Conservation (phyloP, 352 stramenopile genomes). For the Globisporangium parvum region DNA sequence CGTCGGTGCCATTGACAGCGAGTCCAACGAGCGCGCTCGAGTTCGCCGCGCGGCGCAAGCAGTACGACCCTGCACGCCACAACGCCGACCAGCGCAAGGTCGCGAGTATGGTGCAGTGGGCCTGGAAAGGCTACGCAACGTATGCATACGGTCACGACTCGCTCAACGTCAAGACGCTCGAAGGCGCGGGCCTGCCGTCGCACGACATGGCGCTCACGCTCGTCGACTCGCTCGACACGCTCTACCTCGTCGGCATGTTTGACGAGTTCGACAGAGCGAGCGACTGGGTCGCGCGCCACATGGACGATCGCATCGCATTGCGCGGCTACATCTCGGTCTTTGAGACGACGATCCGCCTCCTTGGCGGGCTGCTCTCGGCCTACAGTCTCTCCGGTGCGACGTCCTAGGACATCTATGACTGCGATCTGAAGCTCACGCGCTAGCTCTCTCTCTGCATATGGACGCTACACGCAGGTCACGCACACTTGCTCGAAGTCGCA, state of each 20-base stretch:
- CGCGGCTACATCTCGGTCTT: slow-evolving; percentile 66
- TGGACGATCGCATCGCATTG: slow-evolving; percentile 64
- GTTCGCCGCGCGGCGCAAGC: slow-evolving; percentile 27
- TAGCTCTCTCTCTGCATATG: not conserved
- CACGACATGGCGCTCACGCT: slow-evolving; percentile 79
- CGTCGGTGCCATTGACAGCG: slow-evolving; percentile 20
- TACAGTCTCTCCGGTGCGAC: slow-evolving; percentile 59
- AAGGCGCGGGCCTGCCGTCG: slow-evolving; percentile 37
- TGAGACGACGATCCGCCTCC: slow-evolving; percentile 73
- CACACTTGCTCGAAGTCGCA: slow-evolving; percentile 50
- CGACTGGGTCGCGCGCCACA: slow-evolving; percentile 55
- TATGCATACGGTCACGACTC: slow-evolving; percentile 71
- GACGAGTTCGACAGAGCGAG: slow-evolving; percentile 69
- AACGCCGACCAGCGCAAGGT: slow-evolving; percentile 56
- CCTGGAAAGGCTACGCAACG: slow-evolving; percentile 72
- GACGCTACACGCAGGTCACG: slow-evolving; percentile 22
- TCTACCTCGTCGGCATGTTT: slow-evolving; percentile 73
- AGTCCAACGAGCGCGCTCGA: slow-evolving; percentile 23
- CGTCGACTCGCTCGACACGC: slow-evolving; percentile 72
- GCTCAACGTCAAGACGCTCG: slow-evolving; percentile 58
- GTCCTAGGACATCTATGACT: not conserved
- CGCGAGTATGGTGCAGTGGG: slow-evolving; percentile 61
- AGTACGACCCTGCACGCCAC: slow-evolving; percentile 43
- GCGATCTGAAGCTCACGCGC: not conserved
- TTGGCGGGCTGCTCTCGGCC: slow-evolving; percentile 65